phyloP scores from a whole-genome alignment of 257 asterid species.

The Solanum stenotomum region DNA sequence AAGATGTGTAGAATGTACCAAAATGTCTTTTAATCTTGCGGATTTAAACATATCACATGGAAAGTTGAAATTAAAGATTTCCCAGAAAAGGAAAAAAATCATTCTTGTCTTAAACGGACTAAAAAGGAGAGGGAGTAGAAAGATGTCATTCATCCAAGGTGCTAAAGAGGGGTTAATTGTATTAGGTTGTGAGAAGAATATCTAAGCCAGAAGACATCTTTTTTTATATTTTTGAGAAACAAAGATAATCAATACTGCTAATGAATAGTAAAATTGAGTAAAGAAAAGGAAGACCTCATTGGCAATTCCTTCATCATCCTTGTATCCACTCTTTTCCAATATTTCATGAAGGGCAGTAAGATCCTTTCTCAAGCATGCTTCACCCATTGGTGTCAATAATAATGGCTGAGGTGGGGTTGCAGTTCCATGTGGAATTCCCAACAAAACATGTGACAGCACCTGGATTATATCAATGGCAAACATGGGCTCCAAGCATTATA shows the following conservation, averaged over 20 bases:
- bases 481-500: not conserved
- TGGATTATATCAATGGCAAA: slow-evolving; percentile 8
- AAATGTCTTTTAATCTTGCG: not conserved
- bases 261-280: not conserved
- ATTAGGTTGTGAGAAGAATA: not conserved
- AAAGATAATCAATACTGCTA: not conserved
- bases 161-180: not conserved
- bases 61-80: not conserved
- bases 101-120: not conserved
- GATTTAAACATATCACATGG: not conserved
- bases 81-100: not conserved
- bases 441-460: slow-evolving; percentile 56
- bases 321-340: slow-evolving; percentile 65
- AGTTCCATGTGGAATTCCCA: slow-evolving; percentile 37
- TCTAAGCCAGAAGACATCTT: not conserved
- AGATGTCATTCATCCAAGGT: not conserved
- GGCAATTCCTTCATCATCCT: slow-evolving; percentile 83
- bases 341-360: slow-evolving; percentile 84
- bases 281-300: slow-evolving; percentile 44
- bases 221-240: not conserved
- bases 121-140: not conserved
- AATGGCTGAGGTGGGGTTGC: slow-evolving; percentile 24
- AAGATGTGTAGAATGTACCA: not conserved
- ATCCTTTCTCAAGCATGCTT: slow-evolving; percentile 84
- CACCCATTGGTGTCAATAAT: slow-evolving; percentile 44